phyloP scores from a whole-genome alignment of 176 grass and related monocot genomes.

The Rhipidocladum racemiflorum region DNA sequence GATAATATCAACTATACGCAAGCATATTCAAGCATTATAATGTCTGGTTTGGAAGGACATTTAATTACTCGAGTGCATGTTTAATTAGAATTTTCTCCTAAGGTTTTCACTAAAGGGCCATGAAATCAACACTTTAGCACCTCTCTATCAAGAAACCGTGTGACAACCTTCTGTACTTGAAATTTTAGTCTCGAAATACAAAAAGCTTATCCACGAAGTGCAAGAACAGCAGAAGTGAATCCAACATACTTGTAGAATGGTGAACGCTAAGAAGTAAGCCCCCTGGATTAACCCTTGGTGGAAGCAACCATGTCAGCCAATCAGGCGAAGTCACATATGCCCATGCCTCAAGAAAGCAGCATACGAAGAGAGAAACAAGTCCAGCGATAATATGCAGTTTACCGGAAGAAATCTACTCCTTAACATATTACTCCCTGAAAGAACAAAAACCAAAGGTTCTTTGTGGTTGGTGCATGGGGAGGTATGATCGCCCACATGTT shows the following conservation, averaged over 20 bases:
- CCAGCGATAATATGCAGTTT: neutral
- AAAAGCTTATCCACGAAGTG: neutral
- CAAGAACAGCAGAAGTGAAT: neutral
- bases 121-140: slow-evolving; percentile 4
- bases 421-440: neutral
- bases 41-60: neutral
- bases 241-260: neutral
- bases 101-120: neutral
- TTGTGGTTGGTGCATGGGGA: neutral
- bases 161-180: neutral
- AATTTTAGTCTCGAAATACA: neutral
- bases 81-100: neutral
- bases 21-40: neutral
- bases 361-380: slow-evolving; percentile 6
- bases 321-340: neutral
- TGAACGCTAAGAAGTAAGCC: neutral
- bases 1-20: neutral
- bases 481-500: neutral
- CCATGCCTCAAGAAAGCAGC: neutral
- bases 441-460: neutral
- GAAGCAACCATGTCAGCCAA: slow-evolving; percentile 4
- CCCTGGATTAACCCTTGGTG: neutral
- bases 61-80: neutral
- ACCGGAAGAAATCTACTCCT: slow-evolving; percentile 4
- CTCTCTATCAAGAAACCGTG: neutral